Evolutionary conservation across 2,329 filamentous ascomycete species (phyloP), one percentile per base, ranked within the genome.

Genomic region (Diplodia intermedia): DNA sequence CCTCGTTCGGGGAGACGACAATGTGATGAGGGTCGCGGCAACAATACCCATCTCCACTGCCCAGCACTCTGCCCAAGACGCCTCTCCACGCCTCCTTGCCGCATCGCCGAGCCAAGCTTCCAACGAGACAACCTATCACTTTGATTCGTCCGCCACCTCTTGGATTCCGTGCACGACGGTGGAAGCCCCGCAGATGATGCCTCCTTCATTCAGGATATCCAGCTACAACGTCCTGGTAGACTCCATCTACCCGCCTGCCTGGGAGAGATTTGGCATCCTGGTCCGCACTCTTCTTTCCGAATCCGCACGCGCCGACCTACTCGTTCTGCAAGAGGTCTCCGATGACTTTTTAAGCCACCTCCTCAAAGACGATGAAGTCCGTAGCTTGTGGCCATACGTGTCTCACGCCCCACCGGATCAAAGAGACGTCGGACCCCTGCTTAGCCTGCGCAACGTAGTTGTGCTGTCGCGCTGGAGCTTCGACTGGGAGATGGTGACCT

Each of bases 271-370:
- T 70, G 72, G 78, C 4, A 72, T 78, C 23, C 70, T 83, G 23
- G 69, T 80, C 29, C 62, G 74, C 20, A 76, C 74, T 3, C 73
- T 83, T 38, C 70, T 79, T 14, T 76, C 76, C 0, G 67, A 77
- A 5, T 69, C 71, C 43, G 77, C 77, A 11, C 70, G 72, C 49
- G 77, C 79, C 3, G 78, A 81, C 66, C 71, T 83, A 23, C 66
- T 83, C 0, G 76, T 80, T 3, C 80, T 91, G 5, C 84, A 91
- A 73, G 89, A 90, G 76, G 86, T 90, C 1, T 89, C 88, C 0
- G 88, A 90, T 69, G 82, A 86, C 50, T 89, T 90, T 69, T 81
- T 91, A 0, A 81, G 82, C 0, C 83, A 82, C 68, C 78, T 91
- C 0, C 83, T 90, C 1, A 72, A 74, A 2, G 75, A 86, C 66